Conservation (phyloP, 257 asterid genomes). For the Scutellaria baicalensis region DNA sequence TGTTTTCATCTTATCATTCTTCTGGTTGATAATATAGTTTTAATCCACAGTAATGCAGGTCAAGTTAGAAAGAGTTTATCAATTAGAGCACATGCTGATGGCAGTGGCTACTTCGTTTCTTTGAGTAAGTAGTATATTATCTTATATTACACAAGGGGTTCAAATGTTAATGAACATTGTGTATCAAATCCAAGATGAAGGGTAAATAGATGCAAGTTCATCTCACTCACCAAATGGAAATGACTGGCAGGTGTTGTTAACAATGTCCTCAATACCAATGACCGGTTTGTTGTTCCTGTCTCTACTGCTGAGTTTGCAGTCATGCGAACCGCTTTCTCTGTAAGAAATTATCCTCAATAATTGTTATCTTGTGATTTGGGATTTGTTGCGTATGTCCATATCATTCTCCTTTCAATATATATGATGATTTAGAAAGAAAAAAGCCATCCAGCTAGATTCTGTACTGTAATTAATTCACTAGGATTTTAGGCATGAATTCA, state of each 20-base stretch:
- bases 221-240: not conserved
- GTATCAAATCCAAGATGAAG: not conserved
- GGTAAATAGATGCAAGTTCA: not conserved
- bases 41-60: slow-evolving; percentile 70
- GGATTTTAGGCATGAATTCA: no score
- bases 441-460: no score
- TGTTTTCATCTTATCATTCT: not conserved
- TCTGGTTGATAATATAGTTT: not conserved
- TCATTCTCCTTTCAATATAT: no score
- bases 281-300: slow-evolving; percentile 77
- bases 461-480: no score
- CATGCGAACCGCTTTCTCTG: slow-evolving; percentile 77
- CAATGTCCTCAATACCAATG: slow-evolving; percentile 59
- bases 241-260: slow-evolving; percentile 66
- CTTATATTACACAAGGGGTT: not conserved
- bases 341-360: slow-evolving; percentile 25
- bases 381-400: no score
- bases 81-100: slow-evolving; percentile 66
- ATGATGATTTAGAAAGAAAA: no score
- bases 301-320: slow-evolving; percentile 91
- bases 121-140: slow-evolving; percentile 49
- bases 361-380: no score
- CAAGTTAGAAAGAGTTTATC: slow-evolving; percentile 86
- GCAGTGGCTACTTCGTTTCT: slow-evolving; percentile 69
- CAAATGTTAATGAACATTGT: not conserved